These are phyloP conservation scores for Pseudoscleropodium purum DNA, from an alignment of 225 moss, liverwort and hornwort genomes.

Conservation along the genomic window DNA sequence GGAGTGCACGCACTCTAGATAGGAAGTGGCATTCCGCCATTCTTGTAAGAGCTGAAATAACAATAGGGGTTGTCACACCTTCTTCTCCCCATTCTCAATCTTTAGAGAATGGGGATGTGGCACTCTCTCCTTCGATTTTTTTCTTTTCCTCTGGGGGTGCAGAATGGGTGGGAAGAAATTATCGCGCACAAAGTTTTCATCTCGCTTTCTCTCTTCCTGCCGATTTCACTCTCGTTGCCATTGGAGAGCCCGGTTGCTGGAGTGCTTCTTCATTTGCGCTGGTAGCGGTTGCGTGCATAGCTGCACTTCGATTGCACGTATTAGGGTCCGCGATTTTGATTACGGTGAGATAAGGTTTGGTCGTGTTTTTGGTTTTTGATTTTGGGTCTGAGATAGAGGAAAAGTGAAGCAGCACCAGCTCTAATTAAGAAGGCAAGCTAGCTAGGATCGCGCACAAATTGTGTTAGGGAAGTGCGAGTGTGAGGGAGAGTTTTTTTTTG, in stretches of 20 bases:
- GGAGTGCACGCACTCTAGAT: neutral
- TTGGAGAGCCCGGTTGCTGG: too few relatives aligned
- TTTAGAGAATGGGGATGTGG: neutral
- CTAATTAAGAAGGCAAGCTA: neutral
- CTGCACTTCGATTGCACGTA: neutral
- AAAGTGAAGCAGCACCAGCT: neutral
- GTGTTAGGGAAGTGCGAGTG: neutral
- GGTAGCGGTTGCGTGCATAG: neutral
- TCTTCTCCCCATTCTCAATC: neutral
- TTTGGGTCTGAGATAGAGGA: too few relatives aligned
- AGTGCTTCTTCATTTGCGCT: neutral
- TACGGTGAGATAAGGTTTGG: neutral
- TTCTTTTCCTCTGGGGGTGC: neutral
- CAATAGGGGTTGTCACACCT: neutral
- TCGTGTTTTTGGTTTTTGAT: neutral
- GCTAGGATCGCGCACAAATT: neutral
- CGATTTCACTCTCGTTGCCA: neutral
- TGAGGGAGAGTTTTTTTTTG: neutral
- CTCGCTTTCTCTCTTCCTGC: neutral
- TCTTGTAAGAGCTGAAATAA: neutral
- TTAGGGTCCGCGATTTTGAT: neutral
- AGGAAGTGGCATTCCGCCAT: neutral
- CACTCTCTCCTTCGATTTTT: too few relatives aligned
- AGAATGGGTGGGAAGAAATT: neutral
- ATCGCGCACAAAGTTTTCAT: neutral